A percentile compares a stretch with the other conserved stretches of the same genome.
These are phyloP conservation scores for Annona cherimola DNA, from an alignment of 164 flowering plant genomes.

Conservation along the genomic window DNA sequence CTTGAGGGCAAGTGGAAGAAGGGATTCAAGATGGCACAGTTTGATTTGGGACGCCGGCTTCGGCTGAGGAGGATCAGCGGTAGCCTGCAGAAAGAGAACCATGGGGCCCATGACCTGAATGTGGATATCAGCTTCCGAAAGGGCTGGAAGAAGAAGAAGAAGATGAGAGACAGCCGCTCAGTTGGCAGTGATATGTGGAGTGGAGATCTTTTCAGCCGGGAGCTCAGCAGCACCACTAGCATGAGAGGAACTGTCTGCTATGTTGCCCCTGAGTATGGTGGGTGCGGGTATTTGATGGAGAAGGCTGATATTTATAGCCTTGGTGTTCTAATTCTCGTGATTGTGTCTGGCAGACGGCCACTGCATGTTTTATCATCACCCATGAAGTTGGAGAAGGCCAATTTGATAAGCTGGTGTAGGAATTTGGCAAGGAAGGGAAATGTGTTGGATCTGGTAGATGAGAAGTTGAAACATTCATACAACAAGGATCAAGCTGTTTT, in stretches of 20 bases:
- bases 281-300: constrained; percentile 83
- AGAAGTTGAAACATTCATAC: constrained; percentile 52
- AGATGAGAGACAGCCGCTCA: constrained; percentile 46
- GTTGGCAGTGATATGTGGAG: constrained; percentile 81
- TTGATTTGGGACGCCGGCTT: constrained; percentile 38
- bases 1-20: constrained; percentile 47
- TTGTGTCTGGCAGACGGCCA: constrained; percentile 92
- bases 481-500: constrained; percentile 61
- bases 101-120: constrained; percentile 22
- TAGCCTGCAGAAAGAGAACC: constrained; percentile 22
- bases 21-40: constrained; percentile 45
- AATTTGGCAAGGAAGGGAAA: constrained; percentile 74
- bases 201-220: constrained; percentile 90
- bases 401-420: constrained; percentile 88
- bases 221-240: constrained; percentile 97
- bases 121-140: constrained; percentile 76
- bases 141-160: constrained; percentile 70
- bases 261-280: constrained; percentile 93
- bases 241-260: constrained; percentile 98
- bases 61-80: constrained; percentile 29
- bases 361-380: constrained; percentile 86
- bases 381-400: constrained; percentile 94
- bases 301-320: constrained; percentile 91
- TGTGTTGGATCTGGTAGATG: constrained; percentile 76
- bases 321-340: constrained; percentile 86